Base-by-base conservation (phyloP, 2,329 filamentous ascomycete genomes). In the Fusarium chlamydosporum region DNA sequence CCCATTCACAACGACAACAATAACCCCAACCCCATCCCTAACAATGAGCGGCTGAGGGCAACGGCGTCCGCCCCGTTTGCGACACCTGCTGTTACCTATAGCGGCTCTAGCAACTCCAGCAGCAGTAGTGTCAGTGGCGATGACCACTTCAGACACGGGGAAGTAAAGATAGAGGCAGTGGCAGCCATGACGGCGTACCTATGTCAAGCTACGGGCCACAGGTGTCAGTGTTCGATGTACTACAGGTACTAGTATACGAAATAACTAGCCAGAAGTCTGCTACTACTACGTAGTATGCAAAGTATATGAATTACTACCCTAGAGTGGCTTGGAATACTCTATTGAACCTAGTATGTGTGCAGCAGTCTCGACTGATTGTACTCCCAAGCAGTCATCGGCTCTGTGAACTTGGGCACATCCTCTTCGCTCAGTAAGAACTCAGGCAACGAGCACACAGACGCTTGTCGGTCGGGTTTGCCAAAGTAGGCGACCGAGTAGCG, bases 311-410 rank as follows among this genome's bases (percentile, higher is more conserved):
- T 42, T 53, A 53, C 12, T 53, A 53, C 50, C 50, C 29, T 40
- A 50, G 23, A 53, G 37, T 42, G 26, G 38, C 50, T 53, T 42
- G 37, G 29, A 53, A 53, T 42, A 53, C 37, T 42, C 7, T 13
- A 42, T 43, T 15, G 27, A 42, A 53, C 50, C 27, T 53, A 53
- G 50, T 53, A 53, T 27, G 50, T 53, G 37, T 53, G 50, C 37
- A 42, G 4, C 38, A 53, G 29, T 42, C 50, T 53, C 38, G 50
- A 53, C 50, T 53, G 50, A 27, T 53, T 53, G 27, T 53, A 53
- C 50, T 42, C 50, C 50, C 50, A 53, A 53, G 50, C 50, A 42
- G 50, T 53, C 50, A 53, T 53, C 50, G 50, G 50, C 38, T 53
- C 50, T 42, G 50, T 53, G 50, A 53, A 53, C 50, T 53, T 53